A percentile compares a stretch with the other conserved stretches of the same genome.
Evolutionary conservation across 1,139 yeast species (phyloP).

Genomic region (Kodamaea sp.): DNA sequence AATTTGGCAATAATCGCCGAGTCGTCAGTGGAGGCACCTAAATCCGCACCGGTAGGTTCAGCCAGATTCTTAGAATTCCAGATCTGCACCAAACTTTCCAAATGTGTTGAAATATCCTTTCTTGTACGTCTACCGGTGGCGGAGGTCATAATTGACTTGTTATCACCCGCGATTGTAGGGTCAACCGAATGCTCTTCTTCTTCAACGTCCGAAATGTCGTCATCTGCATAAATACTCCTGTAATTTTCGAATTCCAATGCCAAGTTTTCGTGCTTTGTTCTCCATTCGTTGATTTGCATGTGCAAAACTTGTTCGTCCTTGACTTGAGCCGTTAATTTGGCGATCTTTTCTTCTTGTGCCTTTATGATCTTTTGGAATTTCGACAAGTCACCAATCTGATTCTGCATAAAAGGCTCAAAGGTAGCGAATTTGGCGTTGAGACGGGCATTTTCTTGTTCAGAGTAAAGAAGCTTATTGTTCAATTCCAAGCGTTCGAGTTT

Average conservation of each 20-base stretch:
- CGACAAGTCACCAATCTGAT: slow-evolving; percentile 52
- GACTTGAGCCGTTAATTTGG: slow-evolving; percentile 38
- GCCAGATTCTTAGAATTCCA: slow-evolving; percentile 26
- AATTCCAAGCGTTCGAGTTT: slow-evolving; percentile 44
- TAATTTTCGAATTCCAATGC: slow-evolving; percentile 44
- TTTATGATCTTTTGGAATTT: slow-evolving; percentile 54
- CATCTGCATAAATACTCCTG: slow-evolving; percentile 36
- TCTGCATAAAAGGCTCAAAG: slow-evolving; percentile 54
- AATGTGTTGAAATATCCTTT: slow-evolving; percentile 37
- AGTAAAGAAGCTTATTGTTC: slow-evolving; percentile 42
- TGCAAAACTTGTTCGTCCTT: slow-evolving; percentile 44
- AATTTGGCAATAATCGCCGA: slow-evolving; percentile 32
- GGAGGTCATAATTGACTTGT: slow-evolving; percentile 28
- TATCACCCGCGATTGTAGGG: slow-evolving; percentile 10
- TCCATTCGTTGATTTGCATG: slow-evolving; percentile 47
- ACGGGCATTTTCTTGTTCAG: slow-evolving; percentile 44
- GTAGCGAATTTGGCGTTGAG: slow-evolving; percentile 40
- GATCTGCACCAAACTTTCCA: slow-evolving; percentile 36
- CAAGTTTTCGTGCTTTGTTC: slow-evolving; percentile 42
- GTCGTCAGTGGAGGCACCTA: neutral
- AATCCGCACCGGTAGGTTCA: slow-evolving; percentile 8
- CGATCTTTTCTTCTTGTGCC: slow-evolving; percentile 49
- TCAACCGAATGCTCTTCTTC: slow-evolving; percentile 15
- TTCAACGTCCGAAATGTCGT: slow-evolving; percentile 30
- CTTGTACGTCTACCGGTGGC: slow-evolving; percentile 24